Base-by-base conservation (phyloP, 345 rosid species). In the Clarkia xantiana region DNA sequence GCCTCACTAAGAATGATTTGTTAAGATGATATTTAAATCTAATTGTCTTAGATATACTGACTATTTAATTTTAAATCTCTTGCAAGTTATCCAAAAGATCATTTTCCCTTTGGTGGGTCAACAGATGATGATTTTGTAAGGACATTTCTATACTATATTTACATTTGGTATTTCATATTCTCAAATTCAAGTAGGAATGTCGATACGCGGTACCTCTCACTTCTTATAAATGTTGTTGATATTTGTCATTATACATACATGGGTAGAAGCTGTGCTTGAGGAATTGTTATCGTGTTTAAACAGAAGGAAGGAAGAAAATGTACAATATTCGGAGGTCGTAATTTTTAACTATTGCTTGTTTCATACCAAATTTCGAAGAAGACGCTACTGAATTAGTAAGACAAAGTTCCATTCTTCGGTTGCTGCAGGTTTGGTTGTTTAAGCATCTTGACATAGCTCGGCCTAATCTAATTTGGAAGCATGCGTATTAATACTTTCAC, bases 401-500 rank as follows among this genome's bases (percentile, higher is more conserved):
- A 16, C 15, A 40, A 18, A 15, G 17, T 54, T 0, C 18, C 11
- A 3, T 53, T 49, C 42, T 10, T 40, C 18, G 11, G 20, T 41
- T 14, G 54, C 44, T 40, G 47, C 45, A 72, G 73, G 40, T 72
- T 11, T 72, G 77, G 77, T 68, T 53, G 42, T 68, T 65, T 46
- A 73, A 72, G 60, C 77, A 72, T 51, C 62, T 72, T 49, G 68
- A 72, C 58, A 43, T 68, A 49, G 77, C 64, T 56, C 66, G 74
- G 45, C 74, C 77, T 12, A 59, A 20, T 46, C 47, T 68, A 45
- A 25, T 59, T 10, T 57, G 59, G 44, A 20, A 53, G 29, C 23
- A 20, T 45, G 49, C 58, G 14, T 62, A 64, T 46, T 73, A n/a
- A n/a, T n/a, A n/a, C n/a, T n/a, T n/a, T n/a, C n/a, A n/a, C n/a